Percentiles rank a stretch among this genome's conserved stretches.
Conservation (phyloP, 768 basidiomycete species). For the Ramaria sp. region DNA sequence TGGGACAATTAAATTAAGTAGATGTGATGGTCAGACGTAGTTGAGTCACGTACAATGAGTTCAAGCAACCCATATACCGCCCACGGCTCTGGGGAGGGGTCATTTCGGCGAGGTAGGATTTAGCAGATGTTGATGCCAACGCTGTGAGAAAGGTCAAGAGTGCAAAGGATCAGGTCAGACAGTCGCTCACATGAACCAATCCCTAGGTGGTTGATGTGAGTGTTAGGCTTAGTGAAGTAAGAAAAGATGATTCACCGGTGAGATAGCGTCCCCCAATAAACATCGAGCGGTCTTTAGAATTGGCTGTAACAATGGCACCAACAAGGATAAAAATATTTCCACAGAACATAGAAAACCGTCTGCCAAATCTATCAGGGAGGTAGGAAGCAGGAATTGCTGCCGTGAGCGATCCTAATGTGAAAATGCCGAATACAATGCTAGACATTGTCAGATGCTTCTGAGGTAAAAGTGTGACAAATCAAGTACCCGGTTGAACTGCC, state of each 20-base stretch:
- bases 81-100: conserved; percentile 38
- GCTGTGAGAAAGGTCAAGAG: conserved; percentile 24
- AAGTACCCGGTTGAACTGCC: conserved; percentile 32
- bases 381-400: conserved; percentile 9
- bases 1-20: background rate
- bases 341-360: conserved; percentile 50
- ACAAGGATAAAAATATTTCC: conserved; percentile 35
- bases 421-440: conserved; percentile 45
- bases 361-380: conserved; percentile 37
- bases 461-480: background rate
- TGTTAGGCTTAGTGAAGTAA: background rate
- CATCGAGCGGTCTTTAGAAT: conserved; percentile 28
- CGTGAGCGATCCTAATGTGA: conserved; percentile 25
- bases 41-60: conserved; percentile 32
- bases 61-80: conserved; percentile 39
- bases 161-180: background rate
- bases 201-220: background rate
- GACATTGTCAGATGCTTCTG: background rate
- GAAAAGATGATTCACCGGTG: conserved; percentile 26
- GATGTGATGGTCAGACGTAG: background rate
- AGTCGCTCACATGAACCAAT: background rate
- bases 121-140: conserved; percentile 37
- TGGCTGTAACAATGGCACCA: conserved; percentile 39
- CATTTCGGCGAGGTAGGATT: conserved; percentile 42
- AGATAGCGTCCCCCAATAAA: conserved; percentile 40